A percentile compares a stretch with the other conserved stretches of the same genome.
These are phyloP conservation scores for Epithemia pelagica DNA, from an alignment of 108 stramenopile genomes.

Conservation along the genomic window DNA sequence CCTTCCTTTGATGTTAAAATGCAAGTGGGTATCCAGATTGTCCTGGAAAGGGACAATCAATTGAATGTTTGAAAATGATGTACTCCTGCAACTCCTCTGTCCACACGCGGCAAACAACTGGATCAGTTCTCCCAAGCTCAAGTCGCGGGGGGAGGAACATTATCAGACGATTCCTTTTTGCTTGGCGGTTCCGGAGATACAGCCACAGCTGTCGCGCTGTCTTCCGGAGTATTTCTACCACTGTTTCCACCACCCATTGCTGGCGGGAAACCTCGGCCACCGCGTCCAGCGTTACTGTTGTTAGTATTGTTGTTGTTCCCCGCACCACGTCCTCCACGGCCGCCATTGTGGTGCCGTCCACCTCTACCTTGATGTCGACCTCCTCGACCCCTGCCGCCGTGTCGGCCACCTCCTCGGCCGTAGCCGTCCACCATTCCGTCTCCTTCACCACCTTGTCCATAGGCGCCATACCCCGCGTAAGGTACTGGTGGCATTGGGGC, in stretches of 20 bases:
- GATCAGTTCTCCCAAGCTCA: too few relatives aligned
- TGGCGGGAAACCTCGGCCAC: neutral
- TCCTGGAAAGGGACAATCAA: too few relatives aligned
- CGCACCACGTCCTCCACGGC: neutral
- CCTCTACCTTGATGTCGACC: constrained; percentile 3
- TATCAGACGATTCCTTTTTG: too few relatives aligned
- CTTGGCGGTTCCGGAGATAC: neutral
- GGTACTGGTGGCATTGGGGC: constrained; percentile 1
- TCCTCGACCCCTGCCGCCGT: constrained; percentile 1
- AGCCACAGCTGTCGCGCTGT: neutral
- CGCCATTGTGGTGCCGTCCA: neutral
- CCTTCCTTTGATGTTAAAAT: too few relatives aligned
- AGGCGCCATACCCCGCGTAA: neutral
- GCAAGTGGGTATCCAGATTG: too few relatives aligned
- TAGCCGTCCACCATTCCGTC: constrained; percentile 1
- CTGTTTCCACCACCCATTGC: neutral
- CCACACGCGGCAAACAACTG: too few relatives aligned
- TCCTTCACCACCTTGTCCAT: neutral
- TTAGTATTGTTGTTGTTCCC: neutral
- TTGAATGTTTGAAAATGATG: too few relatives aligned
- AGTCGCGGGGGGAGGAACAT: too few relatives aligned
- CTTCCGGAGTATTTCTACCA: neutral
- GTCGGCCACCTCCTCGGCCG: constrained; percentile 2
- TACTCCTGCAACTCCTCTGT: too few relatives aligned
- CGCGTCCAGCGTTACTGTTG: too few relatives aligned